Evolutionary conservation across 106 monocot genomes (phyloP).

Genomic region (Vanilla planifolia): DNA sequence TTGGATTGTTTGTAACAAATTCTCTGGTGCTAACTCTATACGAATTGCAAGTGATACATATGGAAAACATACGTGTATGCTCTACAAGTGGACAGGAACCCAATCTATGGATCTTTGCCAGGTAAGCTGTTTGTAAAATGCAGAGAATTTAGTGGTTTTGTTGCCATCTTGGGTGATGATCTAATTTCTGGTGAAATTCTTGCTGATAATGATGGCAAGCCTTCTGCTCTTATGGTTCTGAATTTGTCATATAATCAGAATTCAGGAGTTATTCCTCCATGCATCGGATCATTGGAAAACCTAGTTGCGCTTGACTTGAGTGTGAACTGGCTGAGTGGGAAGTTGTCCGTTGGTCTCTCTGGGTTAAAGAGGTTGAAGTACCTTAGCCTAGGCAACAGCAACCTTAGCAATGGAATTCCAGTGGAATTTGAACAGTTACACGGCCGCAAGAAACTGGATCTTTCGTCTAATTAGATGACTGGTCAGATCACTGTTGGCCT

Average conservation of each 20-base stretch:
- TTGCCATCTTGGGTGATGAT: slow-evolving; percentile 50
- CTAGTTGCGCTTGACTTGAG: slow-evolving; percentile 59
- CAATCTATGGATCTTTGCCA: slow-evolving; percentile 38
- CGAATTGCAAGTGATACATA: slow-evolving; percentile 32
- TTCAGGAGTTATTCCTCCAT: slow-evolving; percentile 44
- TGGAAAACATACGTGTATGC: slow-evolving; percentile 41
- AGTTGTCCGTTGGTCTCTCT: slow-evolving; percentile 48
- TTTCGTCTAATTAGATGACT: slow-evolving; percentile 65
- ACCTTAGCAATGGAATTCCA: too few relatives aligned
- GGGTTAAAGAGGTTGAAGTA: slow-evolving; percentile 43
- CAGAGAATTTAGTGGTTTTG: slow-evolving; percentile 34
- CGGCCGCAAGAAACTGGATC: slow-evolving; percentile 52
- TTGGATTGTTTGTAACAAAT: slow-evolving; percentile 44
- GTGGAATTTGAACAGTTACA: slow-evolving; percentile 43
- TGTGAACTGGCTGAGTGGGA: slow-evolving; percentile 34
- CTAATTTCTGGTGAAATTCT: slow-evolving; percentile 50
- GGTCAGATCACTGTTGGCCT: slow-evolving; percentile 66
- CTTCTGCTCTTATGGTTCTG: slow-evolving; percentile 50
- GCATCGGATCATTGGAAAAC: slow-evolving; percentile 27
- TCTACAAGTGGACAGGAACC: slow-evolving; percentile 49
- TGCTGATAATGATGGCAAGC: slow-evolving; percentile 25
- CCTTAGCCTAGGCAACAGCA: slow-evolving; percentile 59
- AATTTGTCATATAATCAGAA: slow-evolving; percentile 48
- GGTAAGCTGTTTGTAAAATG: slow-evolving; percentile 57
- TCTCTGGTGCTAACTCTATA: slow-evolving; percentile 37